A percentile compares a stretch with the other conserved stretches of the same genome.
These are phyloP conservation scores for Colletotrichum salicis DNA, from an alignment of 2,329 filamentous ascomycete genomes.

Conservation along the genomic window DNA sequence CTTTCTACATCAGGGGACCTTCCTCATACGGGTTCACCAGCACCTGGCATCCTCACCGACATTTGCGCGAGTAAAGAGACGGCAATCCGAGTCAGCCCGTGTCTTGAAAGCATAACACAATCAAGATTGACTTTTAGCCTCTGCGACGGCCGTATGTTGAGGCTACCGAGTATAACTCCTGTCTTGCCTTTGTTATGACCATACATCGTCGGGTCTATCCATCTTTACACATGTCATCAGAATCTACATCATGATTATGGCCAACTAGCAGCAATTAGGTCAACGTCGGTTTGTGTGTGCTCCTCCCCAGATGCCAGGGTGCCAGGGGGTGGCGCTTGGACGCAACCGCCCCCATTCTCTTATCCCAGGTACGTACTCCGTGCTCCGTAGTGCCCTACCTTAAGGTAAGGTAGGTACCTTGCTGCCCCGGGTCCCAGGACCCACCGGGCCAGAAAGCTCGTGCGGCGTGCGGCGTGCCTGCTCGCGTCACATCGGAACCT, in stretches of 20 bases:
- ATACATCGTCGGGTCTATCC: not conserved
- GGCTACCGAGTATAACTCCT: not conserved
- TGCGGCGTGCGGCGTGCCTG: not conserved
- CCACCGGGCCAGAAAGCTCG: not conserved
- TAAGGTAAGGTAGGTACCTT: too few relatives aligned
- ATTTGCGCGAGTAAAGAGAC: constrained; percentile 17
- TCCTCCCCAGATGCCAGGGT: constrained; percentile 9
- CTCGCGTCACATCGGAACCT: constrained; percentile 23
- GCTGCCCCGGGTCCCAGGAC: not conserved
- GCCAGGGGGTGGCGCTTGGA: constrained; percentile 4
- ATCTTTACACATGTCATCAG: not conserved
- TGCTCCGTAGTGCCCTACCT: too few relatives aligned
- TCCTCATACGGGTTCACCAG: not conserved
- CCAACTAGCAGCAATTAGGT: constrained; percentile 4
- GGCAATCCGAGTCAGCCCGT: constrained; percentile 25
- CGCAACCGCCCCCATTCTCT: not conserved
- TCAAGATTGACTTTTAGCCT: not conserved
- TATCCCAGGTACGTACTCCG: constrained; percentile 6
- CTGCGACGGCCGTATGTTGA: not conserved
- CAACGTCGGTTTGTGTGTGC: constrained; percentile 23
- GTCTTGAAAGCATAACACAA: constrained; percentile 5
- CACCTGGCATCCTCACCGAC: constrained; percentile 17
- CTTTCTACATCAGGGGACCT: not conserved
- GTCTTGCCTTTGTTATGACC: not conserved
- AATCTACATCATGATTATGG: not conserved